phyloP scores from a whole-genome alignment of 345 rosid genomes.

The Nephelium lappaceum region DNA sequence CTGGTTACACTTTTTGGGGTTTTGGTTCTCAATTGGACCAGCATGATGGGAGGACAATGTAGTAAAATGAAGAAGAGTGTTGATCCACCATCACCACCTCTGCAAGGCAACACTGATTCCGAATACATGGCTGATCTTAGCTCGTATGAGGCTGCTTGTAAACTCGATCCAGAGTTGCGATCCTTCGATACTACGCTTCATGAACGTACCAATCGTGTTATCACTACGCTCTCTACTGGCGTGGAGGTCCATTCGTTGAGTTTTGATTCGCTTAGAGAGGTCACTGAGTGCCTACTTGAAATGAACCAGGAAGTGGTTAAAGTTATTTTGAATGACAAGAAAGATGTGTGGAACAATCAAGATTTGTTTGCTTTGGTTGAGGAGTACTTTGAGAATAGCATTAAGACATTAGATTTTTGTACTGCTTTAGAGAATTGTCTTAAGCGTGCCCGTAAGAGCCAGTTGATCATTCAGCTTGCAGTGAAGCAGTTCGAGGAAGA shows the following conservation, averaged over 20 bases:
- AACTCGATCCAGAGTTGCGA: slow-evolving; percentile 64
- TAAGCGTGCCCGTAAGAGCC: slow-evolving; percentile 65
- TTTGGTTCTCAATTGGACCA: slow-evolving; percentile 9
- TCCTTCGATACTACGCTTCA: slow-evolving; percentile 67
- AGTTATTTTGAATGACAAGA: slow-evolving; percentile 63
- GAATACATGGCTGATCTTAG: slow-evolving; percentile 49
- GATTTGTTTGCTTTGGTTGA: slow-evolving; percentile 66
- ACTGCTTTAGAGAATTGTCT: slow-evolving; percentile 70
- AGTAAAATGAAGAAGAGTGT: slow-evolving; percentile 29
- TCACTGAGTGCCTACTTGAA: slow-evolving; percentile 65
- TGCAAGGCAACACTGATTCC: slow-evolving; percentile 29
- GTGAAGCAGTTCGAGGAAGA: slow-evolving; percentile 68
- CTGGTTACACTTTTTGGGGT: neutral
- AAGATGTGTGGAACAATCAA: slow-evolving; percentile 73
- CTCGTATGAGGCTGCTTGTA: slow-evolving; percentile 77
- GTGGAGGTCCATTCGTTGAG: slow-evolving; percentile 64
- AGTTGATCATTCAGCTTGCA: slow-evolving; percentile 62
- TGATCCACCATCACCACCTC: slow-evolving; percentile 32
- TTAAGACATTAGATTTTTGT: slow-evolving; percentile 74
- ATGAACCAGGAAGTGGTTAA: slow-evolving; percentile 84
- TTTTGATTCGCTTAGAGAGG: slow-evolving; percentile 76
- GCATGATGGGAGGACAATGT: slow-evolving; percentile 36
- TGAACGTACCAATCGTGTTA: slow-evolving; percentile 61
- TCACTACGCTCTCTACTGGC: slow-evolving; percentile 54
- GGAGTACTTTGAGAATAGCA: slow-evolving; percentile 68